A percentile compares a stretch with the other conserved stretches of the same genome.
Conservation (phyloP, 192 early-diverging fungal genomes). For the Oehlia diaphana region DNA sequence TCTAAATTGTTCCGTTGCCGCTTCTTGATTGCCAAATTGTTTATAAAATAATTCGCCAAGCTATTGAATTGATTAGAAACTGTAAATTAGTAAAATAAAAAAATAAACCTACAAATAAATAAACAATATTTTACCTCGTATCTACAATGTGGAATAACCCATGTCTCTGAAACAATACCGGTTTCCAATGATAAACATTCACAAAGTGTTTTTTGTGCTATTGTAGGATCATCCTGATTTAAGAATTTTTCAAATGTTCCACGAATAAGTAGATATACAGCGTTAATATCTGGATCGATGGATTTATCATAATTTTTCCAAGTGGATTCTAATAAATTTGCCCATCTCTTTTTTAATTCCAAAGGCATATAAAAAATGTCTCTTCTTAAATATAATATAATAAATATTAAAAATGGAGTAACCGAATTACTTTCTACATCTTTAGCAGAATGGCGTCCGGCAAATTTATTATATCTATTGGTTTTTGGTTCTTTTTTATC, state of each 20-base stretch:
- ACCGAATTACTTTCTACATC: conserved; percentile 35
- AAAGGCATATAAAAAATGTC: conserved; percentile 44
- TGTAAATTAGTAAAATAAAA: not conserved
- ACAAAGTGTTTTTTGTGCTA: conserved; percentile 38
- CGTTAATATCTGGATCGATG: conserved; percentile 34
- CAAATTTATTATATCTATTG: conserved; percentile 48
- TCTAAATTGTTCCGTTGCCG: conserved; percentile 44
- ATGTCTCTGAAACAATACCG: conserved; percentile 39
- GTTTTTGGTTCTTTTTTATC: conserved; percentile 32
- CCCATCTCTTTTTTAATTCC: conserved; percentile 34
- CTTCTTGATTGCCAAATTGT: conserved; percentile 36
- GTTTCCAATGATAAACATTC: conserved; percentile 42
- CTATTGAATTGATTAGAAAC: not conserved
- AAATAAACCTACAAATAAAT: not conserved
- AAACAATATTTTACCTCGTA: conserved; percentile 36
- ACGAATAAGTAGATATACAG: conserved; percentile 40
- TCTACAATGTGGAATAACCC: conserved; percentile 44
- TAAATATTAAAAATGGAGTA: conserved; percentile 40
- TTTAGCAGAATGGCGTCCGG: conserved; percentile 41
- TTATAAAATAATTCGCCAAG: conserved; percentile 45
- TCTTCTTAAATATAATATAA: conserved; percentile 42
- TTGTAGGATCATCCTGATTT: conserved; percentile 34
- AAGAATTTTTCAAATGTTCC: conserved; percentile 42
- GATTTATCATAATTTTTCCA: conserved; percentile 40
- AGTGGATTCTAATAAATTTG: conserved; percentile 35